These are phyloP conservation scores for Vaccinium darrowii DNA, from an alignment of 148 eudicot genomes.

Conservation along the genomic window DNA sequence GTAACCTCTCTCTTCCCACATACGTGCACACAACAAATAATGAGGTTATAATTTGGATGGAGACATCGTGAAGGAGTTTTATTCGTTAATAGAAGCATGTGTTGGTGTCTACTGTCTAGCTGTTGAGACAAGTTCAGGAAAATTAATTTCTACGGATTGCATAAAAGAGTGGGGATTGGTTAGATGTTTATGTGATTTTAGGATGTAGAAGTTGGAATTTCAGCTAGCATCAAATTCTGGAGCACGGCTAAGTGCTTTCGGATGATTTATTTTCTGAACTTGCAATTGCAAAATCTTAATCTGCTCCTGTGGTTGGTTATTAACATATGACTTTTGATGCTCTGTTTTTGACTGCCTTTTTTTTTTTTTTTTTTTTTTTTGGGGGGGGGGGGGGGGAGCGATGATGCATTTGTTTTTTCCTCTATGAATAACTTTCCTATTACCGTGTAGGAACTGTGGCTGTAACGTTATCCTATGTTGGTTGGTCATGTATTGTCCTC, in stretches of 20 bases:
- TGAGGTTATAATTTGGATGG: not conserved
- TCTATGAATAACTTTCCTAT: no score
- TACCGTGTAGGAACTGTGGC: no score
- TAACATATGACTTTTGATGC: not conserved
- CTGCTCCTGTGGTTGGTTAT: not conserved
- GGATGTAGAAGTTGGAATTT: not conserved
- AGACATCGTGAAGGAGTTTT: not conserved
- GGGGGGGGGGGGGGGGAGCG: no score
- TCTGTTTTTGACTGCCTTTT: not conserved
- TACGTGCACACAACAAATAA: not conserved
- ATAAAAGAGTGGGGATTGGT: not conserved
- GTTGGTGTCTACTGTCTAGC: no score
- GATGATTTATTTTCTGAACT: not conserved
- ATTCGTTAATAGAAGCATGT: not conserved
- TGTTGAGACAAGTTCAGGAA: no score
- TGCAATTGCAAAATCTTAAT: not conserved
- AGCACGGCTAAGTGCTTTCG: not conserved
- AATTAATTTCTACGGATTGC: not conserved
- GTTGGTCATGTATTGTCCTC: no score
- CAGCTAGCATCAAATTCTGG: not conserved
- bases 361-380: no score
- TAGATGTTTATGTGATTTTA: not conserved
- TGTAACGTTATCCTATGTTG: no score
- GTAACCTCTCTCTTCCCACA: not conserved
- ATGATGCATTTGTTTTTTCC: no score